phyloP scores from a whole-genome alignment of 805 yeast species.

The Vanderwaltozyma verrucispora region DNA sequence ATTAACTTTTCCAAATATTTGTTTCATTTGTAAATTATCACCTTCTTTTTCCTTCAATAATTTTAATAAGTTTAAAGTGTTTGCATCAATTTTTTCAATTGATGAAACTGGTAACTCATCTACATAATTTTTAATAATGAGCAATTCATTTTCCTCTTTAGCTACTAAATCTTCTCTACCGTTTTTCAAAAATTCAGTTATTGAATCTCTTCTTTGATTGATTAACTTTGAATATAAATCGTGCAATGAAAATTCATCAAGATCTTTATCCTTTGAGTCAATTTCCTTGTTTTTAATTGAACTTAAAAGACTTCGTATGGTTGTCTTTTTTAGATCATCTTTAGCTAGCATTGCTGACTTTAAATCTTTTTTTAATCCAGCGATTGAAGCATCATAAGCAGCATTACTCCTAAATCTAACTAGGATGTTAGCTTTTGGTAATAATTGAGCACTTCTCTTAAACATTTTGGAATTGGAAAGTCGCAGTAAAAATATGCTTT shows the following conservation, averaged over 20 bases:
- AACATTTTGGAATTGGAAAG: too few relatives aligned
- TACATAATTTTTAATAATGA: conserved; percentile 33
- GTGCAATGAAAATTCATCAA: conserved; percentile 29
- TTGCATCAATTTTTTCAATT: conserved; percentile 33
- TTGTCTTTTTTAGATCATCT: conserved; percentile 33
- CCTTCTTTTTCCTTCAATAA: conserved; percentile 13
- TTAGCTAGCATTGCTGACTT: conserved; percentile 40
- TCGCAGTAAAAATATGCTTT: too few relatives aligned
- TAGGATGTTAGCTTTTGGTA: background rate
- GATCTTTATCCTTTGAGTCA: conserved; percentile 27
- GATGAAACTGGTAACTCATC: conserved; percentile 38
- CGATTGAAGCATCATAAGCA: conserved; percentile 29
- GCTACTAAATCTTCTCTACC: conserved; percentile 43
- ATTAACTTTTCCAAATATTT: conserved; percentile 25
- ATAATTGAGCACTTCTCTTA: conserved; percentile 1
- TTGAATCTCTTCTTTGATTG: conserved; percentile 40
- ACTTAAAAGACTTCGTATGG: conserved; percentile 35
- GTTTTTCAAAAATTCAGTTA: conserved; percentile 36
- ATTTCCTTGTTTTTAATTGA: conserved; percentile 36
- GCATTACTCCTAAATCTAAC: conserved; percentile 27
- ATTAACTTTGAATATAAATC: conserved; percentile 35
- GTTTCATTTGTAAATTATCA: conserved; percentile 21
- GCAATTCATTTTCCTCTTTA: conserved; percentile 40
- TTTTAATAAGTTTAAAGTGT: conserved; percentile 21
- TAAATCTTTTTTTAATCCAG: conserved; percentile 32